phyloP scores from a whole-genome alignment of 805 yeast species.

The Candida sphagnicola region DNA sequence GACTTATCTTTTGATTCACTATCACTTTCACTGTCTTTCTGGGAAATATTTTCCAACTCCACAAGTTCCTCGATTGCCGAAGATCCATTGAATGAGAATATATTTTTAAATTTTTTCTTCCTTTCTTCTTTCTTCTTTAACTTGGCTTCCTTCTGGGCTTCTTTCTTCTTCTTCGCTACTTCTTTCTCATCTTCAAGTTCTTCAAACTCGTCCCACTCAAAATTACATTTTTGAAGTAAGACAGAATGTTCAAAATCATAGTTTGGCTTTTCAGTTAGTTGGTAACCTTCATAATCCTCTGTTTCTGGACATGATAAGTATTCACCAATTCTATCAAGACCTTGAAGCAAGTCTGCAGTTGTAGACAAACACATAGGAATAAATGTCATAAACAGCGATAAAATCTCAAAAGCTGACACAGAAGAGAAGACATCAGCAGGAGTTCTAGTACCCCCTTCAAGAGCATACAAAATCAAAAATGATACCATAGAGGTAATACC shows the following conservation, averaged over 20 bases:
- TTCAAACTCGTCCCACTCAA: slow-evolving; percentile 57
- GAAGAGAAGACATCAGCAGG: slow-evolving; percentile 67
- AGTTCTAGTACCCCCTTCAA: slow-evolving; percentile 20
- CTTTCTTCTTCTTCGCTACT: slow-evolving; percentile 5
- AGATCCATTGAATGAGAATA: background rate
- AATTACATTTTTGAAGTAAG: slow-evolving; percentile 48
- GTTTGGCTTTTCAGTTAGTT: background rate
- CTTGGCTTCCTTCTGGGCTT: slow-evolving; percentile 1
- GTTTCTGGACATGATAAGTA: slow-evolving; percentile 42
- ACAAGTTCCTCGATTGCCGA: background rate
- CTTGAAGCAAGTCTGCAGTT: slow-evolving; percentile 60
- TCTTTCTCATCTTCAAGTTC: slow-evolving; percentile 12
- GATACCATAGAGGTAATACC: slow-evolving; percentile 61
- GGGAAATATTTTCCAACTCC: background rate
- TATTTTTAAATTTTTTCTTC: slow-evolving; percentile 14
- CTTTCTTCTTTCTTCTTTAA: slow-evolving; percentile 15
- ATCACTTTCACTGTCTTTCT: slow-evolving; percentile 3
- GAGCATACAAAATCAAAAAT: slow-evolving; percentile 28
- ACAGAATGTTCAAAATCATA: slow-evolving; percentile 31
- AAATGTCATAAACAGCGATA: slow-evolving; percentile 56
- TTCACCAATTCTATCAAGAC: slow-evolving; percentile 51
- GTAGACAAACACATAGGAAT: slow-evolving; percentile 64
- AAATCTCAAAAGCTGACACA: slow-evolving; percentile 55
- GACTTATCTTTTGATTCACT: slow-evolving; percentile 10
- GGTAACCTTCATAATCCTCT: slow-evolving; percentile 14